These are phyloP conservation scores for Otatea glauca DNA, from an alignment of 176 grass and related monocot species.

Conservation along the genomic window DNA sequence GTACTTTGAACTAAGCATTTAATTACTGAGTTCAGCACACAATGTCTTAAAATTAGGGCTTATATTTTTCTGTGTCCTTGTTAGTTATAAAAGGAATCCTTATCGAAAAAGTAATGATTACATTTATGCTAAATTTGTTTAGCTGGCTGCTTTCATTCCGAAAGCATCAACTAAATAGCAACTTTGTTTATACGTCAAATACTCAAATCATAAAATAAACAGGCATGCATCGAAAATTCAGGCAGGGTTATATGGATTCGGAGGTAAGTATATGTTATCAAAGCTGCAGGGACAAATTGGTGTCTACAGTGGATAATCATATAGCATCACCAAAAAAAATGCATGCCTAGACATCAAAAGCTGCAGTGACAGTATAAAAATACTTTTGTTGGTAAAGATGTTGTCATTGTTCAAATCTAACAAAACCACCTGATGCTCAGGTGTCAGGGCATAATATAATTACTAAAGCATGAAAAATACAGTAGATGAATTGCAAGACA, in stretches of 20 bases:
- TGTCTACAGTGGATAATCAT: conserved; percentile 32
- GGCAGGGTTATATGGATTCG: not conserved
- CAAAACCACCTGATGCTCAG: conserved; percentile 41
- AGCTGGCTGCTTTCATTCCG: not conserved
- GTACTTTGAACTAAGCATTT: conserved; percentile 16
- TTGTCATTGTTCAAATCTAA: conserved; percentile 35
- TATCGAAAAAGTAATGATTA: not conserved
- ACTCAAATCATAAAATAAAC: conserved; percentile 16
- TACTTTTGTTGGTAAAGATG: conserved; percentile 45
- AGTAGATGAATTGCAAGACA: not conserved
- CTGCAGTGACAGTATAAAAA: conserved; percentile 41
- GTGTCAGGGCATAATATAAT: conserved; percentile 13
- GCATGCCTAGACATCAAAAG: conserved; percentile 47
- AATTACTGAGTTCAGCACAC: not conserved
- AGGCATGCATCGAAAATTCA: not conserved
- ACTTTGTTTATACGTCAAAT: not conserved
- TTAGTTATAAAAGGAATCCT: not conserved
- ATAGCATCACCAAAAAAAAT: conserved; percentile 24
- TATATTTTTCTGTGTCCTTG: not conserved
- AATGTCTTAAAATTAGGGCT: not conserved
- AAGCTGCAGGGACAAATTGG: conserved; percentile 12
- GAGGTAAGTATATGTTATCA: not conserved
- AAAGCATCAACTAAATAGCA: not conserved
- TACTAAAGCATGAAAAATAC: not conserved
- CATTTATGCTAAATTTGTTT: not conserved